Percentiles rank a stretch among this genome's conserved stretches.
phyloP scores from a whole-genome alignment of 768 basidiomycete genomes.

The Chalciporus pseudorubinellus region DNA sequence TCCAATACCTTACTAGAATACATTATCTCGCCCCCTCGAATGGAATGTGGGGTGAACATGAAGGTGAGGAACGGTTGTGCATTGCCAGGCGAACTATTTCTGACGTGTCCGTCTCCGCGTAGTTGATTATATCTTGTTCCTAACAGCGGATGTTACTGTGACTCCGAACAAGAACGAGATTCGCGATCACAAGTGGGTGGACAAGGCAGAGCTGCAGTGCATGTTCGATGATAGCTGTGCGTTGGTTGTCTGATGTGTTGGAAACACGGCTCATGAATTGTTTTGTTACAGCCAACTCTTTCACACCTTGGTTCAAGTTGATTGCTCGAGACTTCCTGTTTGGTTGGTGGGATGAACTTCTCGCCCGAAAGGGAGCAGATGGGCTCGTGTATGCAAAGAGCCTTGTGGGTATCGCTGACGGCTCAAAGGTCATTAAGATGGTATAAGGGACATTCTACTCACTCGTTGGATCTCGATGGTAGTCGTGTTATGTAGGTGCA shows the following conservation, averaged over 20 bases:
- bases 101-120: conserved; percentile 10
- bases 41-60: conserved; percentile 97
- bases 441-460: conserved; percentile 20
- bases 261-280: neutral
- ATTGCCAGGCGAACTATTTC: neutral
- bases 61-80: conserved; percentile 55
- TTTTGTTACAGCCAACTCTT: conserved; percentile 61
- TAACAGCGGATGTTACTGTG: conserved; percentile 84
- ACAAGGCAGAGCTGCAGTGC: conserved; percentile 80
- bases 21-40: conserved; percentile 95
- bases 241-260: conserved; percentile 16
- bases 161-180: conserved; percentile 88
- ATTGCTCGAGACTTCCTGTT: conserved; percentile 96
- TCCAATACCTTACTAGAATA: conserved; percentile 93
- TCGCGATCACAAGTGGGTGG: conserved; percentile 85
- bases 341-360: conserved; percentile 96
- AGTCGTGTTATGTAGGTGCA: too few relatives aligned
- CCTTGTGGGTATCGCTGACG: conserved; percentile 61
- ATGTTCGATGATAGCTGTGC: conserved; percentile 86
- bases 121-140: conserved; percentile 99
- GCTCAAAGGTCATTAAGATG: conserved; percentile 73
- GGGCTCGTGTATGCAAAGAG: conserved; percentile 55
- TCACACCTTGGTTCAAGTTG: conserved; percentile 99
- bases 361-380: conserved; percentile 52
- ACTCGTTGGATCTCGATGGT: neutral